phyloP scores from a whole-genome alignment of 73 alveolate genomes.

The Symbiodinium natans region DNA sequence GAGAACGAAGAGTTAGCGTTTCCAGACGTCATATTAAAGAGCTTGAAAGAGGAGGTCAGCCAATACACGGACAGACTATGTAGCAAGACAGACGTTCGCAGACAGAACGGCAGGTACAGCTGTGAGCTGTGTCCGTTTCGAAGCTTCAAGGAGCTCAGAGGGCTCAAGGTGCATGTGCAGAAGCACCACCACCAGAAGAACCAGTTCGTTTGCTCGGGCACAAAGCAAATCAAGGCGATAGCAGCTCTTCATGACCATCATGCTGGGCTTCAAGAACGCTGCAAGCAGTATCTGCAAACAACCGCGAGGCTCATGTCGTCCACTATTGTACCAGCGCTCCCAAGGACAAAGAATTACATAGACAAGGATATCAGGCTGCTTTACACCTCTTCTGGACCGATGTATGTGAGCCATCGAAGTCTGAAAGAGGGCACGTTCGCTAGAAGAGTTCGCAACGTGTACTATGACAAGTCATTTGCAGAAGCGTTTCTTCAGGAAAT shows the following conservation, averaged over 20 bases:
- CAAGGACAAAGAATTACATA: neutral
- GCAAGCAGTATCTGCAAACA: neutral
- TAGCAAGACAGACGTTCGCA: no score
- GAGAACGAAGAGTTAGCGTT: no score
- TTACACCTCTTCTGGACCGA: neutral
- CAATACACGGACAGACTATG: no score
- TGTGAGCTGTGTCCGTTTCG: slow-evolving; percentile 36
- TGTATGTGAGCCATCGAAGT: neutral
- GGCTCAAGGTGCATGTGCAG: neutral
- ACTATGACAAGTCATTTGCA: neutral
- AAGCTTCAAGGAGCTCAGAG: neutral
- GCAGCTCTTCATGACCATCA: slow-evolving; percentile 1
- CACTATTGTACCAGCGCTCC: neutral
- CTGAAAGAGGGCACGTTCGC: neutral
- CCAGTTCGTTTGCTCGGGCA: neutral
- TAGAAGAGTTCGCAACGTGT: neutral
- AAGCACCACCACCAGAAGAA: neutral
- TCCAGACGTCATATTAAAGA: no score
- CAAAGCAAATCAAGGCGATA: slow-evolving; percentile 16
- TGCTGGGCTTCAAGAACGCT: no score
- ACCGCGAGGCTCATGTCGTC: neutral
- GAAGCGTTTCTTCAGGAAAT: neutral
- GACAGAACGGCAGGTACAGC: no score
- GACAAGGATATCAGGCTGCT: neutral
- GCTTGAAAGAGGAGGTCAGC: no score